Percentiles rank a stretch among this genome's conserved stretches.
Conservation (phyloP, 148 eudicot species). For the Amaranthus palmeri region DNA sequence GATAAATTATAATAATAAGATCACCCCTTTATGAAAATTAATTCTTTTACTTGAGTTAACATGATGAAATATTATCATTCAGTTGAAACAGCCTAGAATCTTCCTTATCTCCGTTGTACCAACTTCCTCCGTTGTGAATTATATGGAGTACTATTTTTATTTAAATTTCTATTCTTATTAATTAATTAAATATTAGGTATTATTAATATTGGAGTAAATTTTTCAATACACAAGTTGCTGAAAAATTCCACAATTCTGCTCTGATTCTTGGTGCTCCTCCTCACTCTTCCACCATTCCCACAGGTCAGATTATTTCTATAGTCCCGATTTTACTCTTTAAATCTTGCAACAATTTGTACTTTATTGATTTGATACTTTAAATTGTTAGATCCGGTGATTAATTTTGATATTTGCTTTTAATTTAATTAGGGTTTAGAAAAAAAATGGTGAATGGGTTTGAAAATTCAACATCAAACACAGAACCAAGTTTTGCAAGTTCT, state of each 20-base stretch:
- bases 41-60: too few relatives aligned
- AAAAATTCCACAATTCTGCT: not conserved
- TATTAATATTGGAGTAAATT: too few relatives aligned
- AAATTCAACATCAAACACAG: constrained; percentile 21
- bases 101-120: constrained; percentile 3
- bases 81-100: not conserved
- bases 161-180: too few relatives aligned
- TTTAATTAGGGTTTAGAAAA: constrained; percentile 18
- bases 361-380: not conserved
- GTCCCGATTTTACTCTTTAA: not conserved
- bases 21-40: too few relatives aligned
- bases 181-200: too few relatives aligned
- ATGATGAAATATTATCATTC: too few relatives aligned
- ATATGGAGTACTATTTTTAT: too few relatives aligned
- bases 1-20: too few relatives aligned
- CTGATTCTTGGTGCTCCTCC: not conserved
- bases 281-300: not conserved
- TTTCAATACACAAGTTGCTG: too few relatives aligned
- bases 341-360: not conserved
- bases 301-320: not conserved
- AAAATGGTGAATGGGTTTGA: constrained; percentile 40
- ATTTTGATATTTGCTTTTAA: not conserved
- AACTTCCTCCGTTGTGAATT: not conserved
- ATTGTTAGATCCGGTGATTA: not conserved
- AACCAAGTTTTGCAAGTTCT: too few relatives aligned